A percentile compares a stretch with the other conserved stretches of the same genome.
These are phyloP conservation scores for Penicillium mononematosum DNA, from an alignment of 495 filamentous ascomycete genomes.

Conservation along the genomic window DNA sequence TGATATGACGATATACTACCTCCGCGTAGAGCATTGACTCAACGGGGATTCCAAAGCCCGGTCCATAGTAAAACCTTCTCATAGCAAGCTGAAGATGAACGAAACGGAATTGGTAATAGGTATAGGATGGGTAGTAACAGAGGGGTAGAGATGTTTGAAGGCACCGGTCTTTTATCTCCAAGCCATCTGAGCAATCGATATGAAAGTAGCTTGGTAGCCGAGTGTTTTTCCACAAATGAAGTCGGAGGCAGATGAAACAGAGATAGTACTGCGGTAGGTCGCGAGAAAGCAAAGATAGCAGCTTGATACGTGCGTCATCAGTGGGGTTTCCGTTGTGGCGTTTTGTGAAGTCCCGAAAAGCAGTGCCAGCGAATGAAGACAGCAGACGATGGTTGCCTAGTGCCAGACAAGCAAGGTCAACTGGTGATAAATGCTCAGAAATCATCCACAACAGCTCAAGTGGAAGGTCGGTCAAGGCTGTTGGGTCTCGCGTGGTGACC, in stretches of 20 bases:
- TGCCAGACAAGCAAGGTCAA: slow-evolving; percentile 3
- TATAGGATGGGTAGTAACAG: too few relatives aligned
- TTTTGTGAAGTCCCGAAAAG: neutral
- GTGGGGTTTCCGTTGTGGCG: neutral
- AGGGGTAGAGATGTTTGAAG: neutral
- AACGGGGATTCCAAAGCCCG: slow-evolving; percentile 4
- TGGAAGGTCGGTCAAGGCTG: neutral
- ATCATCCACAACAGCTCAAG: slow-evolving; percentile 1
- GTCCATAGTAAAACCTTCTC: slow-evolving; percentile 12
- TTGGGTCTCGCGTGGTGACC: neutral
- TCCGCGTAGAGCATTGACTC: slow-evolving; percentile 3
- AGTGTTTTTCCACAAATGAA: slow-evolving; percentile 3
- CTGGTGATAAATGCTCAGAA: slow-evolving; percentile 1
- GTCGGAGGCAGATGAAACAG: slow-evolving; percentile 4
- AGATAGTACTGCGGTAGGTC: slow-evolving; percentile 8
- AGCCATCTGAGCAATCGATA: too few relatives aligned
- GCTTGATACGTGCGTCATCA: neutral
- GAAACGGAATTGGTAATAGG: neutral
- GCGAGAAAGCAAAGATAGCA: slow-evolving; percentile 7
- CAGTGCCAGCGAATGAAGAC: neutral
- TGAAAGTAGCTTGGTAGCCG: neutral
- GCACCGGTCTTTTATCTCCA: neutral
- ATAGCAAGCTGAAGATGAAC: slow-evolving; percentile 10
- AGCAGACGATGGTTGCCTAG: slow-evolving; percentile 5
- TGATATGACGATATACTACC: neutral